phyloP scores from a whole-genome alignment of 2,329 filamentous ascomycete genomes.

The Knufia fluminis region DNA sequence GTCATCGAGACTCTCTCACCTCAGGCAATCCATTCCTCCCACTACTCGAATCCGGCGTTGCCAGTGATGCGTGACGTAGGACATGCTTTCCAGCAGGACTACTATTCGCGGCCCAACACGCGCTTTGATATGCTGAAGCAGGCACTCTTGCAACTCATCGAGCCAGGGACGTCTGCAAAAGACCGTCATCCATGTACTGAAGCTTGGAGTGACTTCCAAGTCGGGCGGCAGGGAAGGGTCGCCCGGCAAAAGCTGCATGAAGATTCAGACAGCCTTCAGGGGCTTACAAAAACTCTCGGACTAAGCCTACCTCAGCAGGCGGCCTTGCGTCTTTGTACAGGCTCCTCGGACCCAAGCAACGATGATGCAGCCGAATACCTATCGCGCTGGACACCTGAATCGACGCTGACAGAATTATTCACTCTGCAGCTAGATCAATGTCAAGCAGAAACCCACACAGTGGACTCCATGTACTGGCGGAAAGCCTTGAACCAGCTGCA shows the following conservation, averaged over 20 bases:
- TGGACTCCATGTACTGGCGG: constrained; percentile 14
- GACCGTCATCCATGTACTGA: constrained; percentile 20
- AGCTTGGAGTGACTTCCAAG: constrained; percentile 15
- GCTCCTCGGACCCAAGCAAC: background rate
- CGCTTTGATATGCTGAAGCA: constrained; percentile 17
- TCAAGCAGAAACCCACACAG: constrained; percentile 15
- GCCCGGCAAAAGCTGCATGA: background rate
- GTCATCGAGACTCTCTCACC: constrained; percentile 48
- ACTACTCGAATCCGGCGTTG: constrained; percentile 39
- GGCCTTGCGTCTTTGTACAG: constrained; percentile 16
- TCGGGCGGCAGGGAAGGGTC: constrained; percentile 12
- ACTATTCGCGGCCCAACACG: constrained; percentile 13
- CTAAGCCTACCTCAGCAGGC: constrained; percentile 16
- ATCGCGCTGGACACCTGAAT: background rate
- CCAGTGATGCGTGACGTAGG: constrained; percentile 29
- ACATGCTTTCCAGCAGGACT: background rate
- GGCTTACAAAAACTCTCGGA: background rate
- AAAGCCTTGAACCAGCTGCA: constrained; percentile 1
- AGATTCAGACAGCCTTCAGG: background rate
- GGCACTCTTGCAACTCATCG: constrained; percentile 17
- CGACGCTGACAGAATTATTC: constrained; percentile 14
- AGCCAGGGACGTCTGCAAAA: constrained; percentile 20
- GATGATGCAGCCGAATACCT: background rate
- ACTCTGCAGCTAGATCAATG: constrained; percentile 12
- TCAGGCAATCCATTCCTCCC: constrained; percentile 66